A percentile compares a stretch with the other conserved stretches of the same genome.
These are phyloP conservation scores for Ogataea ganodermae DNA, from an alignment of 805 yeast species.

Conservation along the genomic window DNA sequence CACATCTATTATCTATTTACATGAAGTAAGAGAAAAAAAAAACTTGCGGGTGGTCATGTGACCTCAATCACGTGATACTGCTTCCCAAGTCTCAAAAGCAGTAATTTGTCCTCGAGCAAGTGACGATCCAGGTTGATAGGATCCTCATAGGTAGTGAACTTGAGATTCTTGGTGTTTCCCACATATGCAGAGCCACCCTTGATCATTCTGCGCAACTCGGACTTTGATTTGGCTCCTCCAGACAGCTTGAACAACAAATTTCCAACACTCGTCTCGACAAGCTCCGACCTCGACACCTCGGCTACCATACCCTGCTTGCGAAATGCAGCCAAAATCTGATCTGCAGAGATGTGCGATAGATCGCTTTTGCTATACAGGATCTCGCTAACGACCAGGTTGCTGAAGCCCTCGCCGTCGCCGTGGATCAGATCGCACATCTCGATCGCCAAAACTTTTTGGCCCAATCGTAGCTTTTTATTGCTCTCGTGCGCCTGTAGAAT, in stretches of 20 bases:
- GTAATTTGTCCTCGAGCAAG: constrained; percentile 58
- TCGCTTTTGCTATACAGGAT: constrained; percentile 49
- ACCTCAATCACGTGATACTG: constrained; percentile 59
- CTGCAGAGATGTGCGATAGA: constrained; percentile 44
- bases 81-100: constrained; percentile 77
- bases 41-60: constrained; percentile 5
- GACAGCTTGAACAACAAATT: constrained; percentile 51
- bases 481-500: constrained; percentile 53
- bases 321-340: constrained; percentile 57
- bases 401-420: constrained; percentile 73
- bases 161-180: constrained; percentile 56
- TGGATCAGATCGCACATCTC: constrained; percentile 88
- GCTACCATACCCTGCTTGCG: constrained; percentile 56
- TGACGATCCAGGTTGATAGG: constrained; percentile 45
- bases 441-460: constrained; percentile 75
- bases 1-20: neutral
- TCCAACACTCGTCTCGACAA: constrained; percentile 44
- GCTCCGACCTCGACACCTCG: constrained; percentile 35
- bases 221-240: constrained; percentile 46
- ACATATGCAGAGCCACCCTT: constrained; percentile 71
- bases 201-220: constrained; percentile 48
- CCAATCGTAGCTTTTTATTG: constrained; percentile 66
- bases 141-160: constrained; percentile 51
- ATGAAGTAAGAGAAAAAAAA: constrained; percentile 12
- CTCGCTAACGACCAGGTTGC: constrained; percentile 66